phyloP scores from a whole-genome alignment of 1,284 basidiomycete genomes.

The Pseudozyma tsukubaensis region DNA sequence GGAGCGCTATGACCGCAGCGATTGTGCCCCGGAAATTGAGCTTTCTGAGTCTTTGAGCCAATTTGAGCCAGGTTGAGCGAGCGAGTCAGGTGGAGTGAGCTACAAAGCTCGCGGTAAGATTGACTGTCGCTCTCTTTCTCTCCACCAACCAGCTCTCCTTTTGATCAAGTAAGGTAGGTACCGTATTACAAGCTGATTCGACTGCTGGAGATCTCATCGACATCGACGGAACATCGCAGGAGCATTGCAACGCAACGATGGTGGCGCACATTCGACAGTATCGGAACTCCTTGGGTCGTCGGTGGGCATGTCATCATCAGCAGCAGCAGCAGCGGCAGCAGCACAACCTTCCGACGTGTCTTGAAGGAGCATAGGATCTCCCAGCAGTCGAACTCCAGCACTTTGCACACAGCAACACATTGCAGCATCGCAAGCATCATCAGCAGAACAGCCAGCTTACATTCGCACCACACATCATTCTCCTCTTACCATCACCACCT shows the following conservation, averaged over 20 bases:
- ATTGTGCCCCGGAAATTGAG: neutral
- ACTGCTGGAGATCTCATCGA: slow-evolving; percentile 19
- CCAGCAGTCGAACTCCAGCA: slow-evolving; percentile 13
- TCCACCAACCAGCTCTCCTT: slow-evolving; percentile 56
- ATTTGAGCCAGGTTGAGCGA: neutral
- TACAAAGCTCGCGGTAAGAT: slow-evolving; percentile 39
- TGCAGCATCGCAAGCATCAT: slow-evolving; percentile 14
- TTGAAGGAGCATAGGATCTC: neutral
- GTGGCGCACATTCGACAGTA: slow-evolving; percentile 10
- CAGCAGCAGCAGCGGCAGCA: slow-evolving; percentile 6
- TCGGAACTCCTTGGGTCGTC: neutral
- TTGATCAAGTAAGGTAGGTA: slow-evolving; percentile 54
- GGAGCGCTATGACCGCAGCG: slow-evolving; percentile 43
- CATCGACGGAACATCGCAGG: slow-evolving; percentile 3
- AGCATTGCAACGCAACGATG: slow-evolving; percentile 5
- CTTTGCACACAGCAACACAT: neutral
- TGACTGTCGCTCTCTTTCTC: slow-evolving; percentile 26
- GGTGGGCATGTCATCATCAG: slow-evolving; percentile 7
- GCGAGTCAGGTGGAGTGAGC: slow-evolving; percentile 26
- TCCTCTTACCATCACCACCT: neutral
- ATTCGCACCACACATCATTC: slow-evolving; percentile 11
- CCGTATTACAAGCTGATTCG: neutral
- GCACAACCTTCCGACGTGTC: too few species aligned
- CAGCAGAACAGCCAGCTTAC: slow-evolving; percentile 24
- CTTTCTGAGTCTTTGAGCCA: neutral